A percentile compares a stretch with the other conserved stretches of the same genome.
phyloP scores from a whole-genome alignment of 305 asterid genomes.

The Solanum aculeatissimum region DNA sequence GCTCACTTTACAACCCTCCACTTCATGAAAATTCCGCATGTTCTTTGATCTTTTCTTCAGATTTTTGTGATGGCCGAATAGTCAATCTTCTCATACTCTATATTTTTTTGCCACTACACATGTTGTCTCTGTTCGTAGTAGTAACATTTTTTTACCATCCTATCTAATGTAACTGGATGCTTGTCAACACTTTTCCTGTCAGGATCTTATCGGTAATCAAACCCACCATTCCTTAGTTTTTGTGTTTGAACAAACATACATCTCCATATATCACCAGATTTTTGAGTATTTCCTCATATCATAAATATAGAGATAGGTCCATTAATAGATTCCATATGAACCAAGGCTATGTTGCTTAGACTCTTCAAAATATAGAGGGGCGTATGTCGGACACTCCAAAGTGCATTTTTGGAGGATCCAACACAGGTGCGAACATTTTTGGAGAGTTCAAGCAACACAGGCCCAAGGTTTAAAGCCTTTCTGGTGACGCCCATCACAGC shows the following conservation, averaged over 20 bases:
- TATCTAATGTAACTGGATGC: not conserved
- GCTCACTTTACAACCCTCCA: not conserved
- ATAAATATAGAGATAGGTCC: too few relatives aligned
- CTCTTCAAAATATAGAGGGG: too few relatives aligned
- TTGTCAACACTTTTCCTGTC: not conserved
- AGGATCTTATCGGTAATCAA: not conserved
- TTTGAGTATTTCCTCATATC: too few relatives aligned
- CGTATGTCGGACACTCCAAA: too few relatives aligned
- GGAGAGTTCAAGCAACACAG: too few relatives aligned
- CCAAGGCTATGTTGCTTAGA: too few relatives aligned
- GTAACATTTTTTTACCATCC: not conserved
- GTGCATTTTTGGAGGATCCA: too few relatives aligned
- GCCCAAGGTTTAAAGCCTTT: not conserved
- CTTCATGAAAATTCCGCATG: not conserved
- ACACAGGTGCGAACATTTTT: too few relatives aligned
- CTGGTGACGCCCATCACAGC: not conserved
- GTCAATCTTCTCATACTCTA: not conserved
- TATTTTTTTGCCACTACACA: not conserved
- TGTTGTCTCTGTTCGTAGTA: not conserved
- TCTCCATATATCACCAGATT: not conserved
- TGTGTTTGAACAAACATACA: not conserved
- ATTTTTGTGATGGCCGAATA: not conserved
- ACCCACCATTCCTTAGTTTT: not conserved
- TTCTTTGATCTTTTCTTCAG: not conserved
- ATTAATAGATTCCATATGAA: too few relatives aligned